Conservation (phyloP, 345 rosid species). For the Durio zibethinus region DNA sequence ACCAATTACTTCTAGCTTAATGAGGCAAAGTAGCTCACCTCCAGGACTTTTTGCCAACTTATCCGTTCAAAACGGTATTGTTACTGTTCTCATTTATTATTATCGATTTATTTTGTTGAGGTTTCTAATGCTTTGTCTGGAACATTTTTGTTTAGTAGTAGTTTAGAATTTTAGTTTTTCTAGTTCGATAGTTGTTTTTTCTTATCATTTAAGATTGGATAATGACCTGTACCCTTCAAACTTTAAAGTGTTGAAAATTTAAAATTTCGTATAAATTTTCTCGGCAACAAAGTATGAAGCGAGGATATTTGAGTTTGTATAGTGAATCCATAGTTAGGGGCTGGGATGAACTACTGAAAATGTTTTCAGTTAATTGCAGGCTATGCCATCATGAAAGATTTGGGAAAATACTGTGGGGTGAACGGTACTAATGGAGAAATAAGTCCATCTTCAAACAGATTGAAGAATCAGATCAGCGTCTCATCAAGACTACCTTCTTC, state of each 20-base stretch:
- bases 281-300: background rate
- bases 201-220: background rate
- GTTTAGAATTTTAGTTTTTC: background rate
- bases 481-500: conserved; percentile 65
- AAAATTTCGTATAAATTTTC: background rate
- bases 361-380: conserved; percentile 46
- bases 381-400: conserved; percentile 43
- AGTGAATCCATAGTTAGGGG: conserved; percentile 1
- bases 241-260: background rate
- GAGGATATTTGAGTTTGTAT: background rate
- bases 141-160: background rate
- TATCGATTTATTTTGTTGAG: background rate
- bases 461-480: conserved; percentile 57
- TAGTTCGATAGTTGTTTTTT: background rate
- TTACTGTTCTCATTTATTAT: conserved; percentile 18
- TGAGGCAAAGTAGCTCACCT: conserved; percentile 80
- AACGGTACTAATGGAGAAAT: conserved; percentile 44
- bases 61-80: conserved; percentile 67
- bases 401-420: conserved; percentile 43
- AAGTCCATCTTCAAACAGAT: conserved; percentile 44
- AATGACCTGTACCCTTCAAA: background rate
- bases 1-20: conserved; percentile 41
- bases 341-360: conserved; percentile 19
- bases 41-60: conserved; percentile 64
- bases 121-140: background rate